Conservation (phyloP, 352 stramenopile genomes). For the Phytophthora citrophthora region DNA sequence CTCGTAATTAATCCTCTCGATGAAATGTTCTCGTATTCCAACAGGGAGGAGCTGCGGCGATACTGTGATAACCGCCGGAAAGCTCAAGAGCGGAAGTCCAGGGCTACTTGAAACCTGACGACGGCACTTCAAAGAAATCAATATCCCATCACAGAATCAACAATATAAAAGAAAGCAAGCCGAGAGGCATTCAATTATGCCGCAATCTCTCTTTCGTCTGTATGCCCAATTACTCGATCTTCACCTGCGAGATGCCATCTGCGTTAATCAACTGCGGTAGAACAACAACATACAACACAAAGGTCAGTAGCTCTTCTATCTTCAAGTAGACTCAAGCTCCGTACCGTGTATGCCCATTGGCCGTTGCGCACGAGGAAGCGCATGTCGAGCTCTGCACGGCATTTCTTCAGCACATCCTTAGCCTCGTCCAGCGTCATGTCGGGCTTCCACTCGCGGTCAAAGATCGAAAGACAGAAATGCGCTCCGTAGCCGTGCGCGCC, state of each 20-base stretch:
- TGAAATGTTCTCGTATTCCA: neutral
- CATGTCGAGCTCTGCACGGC: conserved; percentile 78
- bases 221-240: conserved; percentile 55
- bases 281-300: neutral
- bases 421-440: conserved; percentile 83
- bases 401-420: conserved; percentile 77
- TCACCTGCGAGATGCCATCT: conserved; percentile 68
- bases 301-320: no score
- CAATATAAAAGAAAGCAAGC: conserved; percentile 17
- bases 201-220: conserved; percentile 9
- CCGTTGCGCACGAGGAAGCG: conserved; percentile 90
- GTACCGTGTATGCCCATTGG: conserved; percentile 83
- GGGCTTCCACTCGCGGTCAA: conserved; percentile 90
- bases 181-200: conserved; percentile 29
- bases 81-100: conserved; percentile 61
- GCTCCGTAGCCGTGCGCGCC: conserved; percentile 85
- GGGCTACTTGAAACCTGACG: conserved; percentile 18
- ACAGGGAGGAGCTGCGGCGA: conserved; percentile 68
- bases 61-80: conserved; percentile 70
- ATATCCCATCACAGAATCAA: neutral
- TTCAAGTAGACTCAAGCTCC: no score
- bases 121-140: conserved; percentile 1
- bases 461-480: conserved; percentile 88
- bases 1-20: neutral
- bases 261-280: conserved; percentile 64